Percentiles rank a stretch among this genome's conserved stretches.
Conservation (phyloP, 768 basidiomycete genomes). For the Sarcodon aspratus region DNA sequence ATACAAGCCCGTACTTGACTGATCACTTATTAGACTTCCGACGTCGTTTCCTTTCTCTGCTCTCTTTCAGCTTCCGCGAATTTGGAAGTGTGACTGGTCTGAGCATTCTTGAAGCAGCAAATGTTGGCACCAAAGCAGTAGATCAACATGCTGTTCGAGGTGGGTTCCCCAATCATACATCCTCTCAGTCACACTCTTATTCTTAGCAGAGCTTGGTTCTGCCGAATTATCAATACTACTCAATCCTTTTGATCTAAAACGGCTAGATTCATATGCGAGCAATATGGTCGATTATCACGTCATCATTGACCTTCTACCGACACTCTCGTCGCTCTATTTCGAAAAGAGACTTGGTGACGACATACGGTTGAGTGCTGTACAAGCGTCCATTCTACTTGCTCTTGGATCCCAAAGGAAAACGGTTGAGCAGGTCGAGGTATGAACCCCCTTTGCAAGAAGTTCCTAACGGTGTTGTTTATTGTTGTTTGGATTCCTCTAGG, state of each 20-base stretch:
- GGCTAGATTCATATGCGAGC: conserved; percentile 91
- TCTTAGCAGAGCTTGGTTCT: conserved; percentile 30
- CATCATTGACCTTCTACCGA: conserved; percentile 84
- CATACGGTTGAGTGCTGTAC: conserved; percentile 71
- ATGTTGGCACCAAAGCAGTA: conserved; percentile 39
- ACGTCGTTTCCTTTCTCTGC: conserved; percentile 73
- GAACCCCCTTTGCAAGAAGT: conserved; percentile 8
- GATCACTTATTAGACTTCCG: conserved; percentile 62
- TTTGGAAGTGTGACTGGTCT: conserved; percentile 82
- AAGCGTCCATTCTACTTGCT: conserved; percentile 83
- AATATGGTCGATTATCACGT: conserved; percentile 96
- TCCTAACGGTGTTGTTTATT: not conserved
- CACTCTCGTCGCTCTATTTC: conserved; percentile 76
- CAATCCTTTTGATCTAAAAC: conserved; percentile 91
- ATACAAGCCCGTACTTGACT: not conserved
- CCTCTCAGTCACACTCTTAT: not conserved
- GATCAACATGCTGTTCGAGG: conserved; percentile 25
- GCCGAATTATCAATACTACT: conserved; percentile 52
- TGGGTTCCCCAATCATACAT: conserved; percentile 9
- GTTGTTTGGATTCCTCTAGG: conserved; percentile 23
- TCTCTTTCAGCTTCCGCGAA: conserved; percentile 93
- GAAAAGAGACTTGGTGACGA: conserved; percentile 57
- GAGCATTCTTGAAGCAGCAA: conserved; percentile 82
- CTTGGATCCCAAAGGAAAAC: conserved; percentile 83
- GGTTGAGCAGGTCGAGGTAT: conserved; percentile 82